Evolutionary conservation across 139 green algal genomes (phyloP), one percentile per base, ranked within the genome.

Genomic region (Dunaliella primolecta): DNA sequence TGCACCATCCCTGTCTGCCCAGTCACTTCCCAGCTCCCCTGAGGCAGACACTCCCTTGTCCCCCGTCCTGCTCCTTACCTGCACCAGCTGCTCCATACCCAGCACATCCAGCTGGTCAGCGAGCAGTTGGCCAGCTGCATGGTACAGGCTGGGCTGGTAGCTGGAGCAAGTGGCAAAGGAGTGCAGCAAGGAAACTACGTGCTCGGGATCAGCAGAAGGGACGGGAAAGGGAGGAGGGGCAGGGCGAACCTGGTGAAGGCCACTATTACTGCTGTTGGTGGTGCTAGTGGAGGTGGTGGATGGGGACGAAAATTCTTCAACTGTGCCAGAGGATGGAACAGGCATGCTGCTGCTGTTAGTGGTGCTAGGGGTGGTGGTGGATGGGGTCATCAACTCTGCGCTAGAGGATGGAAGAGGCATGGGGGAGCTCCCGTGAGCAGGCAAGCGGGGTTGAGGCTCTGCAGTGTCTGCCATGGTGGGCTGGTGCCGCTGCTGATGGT

Each of bases 121-220:
- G 32, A 80, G 75, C 15, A 33, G 15, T 21, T 80, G 31, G 2
- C n/a, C 30, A 2, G 31, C 30, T 25, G 11, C 3, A 2, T 46
- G 75, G 75, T 80, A 80, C 75, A 80, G n/a, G n/a, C 75, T 38
- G 33, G 75, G 75, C 3, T 37, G 75, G 75, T 38, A 80, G n/a
- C 20, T 46, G n/a, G 29, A 25, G 29, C 31, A 31, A 30, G 2
- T 80, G n/a, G 75, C 75, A 27, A 80, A 20, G 15, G n/a, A 23
- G 32, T 80, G 75, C n/a, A 80, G 29, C 29, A 80, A 38, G 29
- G 75, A 38, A 3, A 80, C 75, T 2, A 80, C 29, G n/a, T 46
- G 29, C 75, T 80, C 75, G 2, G 75, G 31, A 3, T 80, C 75
- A 64, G 46, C 46, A 64, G 7, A 15, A 64, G 46, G 46, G 46